Base-by-base conservation (phyloP, 2,329 filamentous ascomycete species). In the Phyllosticta citrichinensis region DNA sequence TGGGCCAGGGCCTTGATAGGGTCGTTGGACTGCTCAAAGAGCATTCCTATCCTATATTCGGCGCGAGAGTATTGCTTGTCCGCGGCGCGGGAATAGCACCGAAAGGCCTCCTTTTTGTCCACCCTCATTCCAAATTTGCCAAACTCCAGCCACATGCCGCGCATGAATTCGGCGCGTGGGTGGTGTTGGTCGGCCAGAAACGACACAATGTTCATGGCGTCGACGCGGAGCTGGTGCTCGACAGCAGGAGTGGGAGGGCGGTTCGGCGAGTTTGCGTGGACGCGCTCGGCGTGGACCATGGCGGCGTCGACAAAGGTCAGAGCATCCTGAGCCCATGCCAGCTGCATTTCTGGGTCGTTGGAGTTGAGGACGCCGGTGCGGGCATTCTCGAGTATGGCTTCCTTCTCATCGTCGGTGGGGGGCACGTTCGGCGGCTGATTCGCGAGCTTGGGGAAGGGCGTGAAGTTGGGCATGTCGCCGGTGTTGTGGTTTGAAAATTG, bases 11-110 rank as follows among this genome's bases (percentile, higher is more conserved):
- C 94, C 73, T 96, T 97, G 64, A 87, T 82, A 63, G 91, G 87
- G 69, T 99, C 93, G 70, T 96, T 96, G 4, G 91, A 93, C 72
- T 89, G 91, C 76, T 99, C 94, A 72, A 92, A 97, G 62, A 97
- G 88, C 93, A 97, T 99, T 64, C 94, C 94, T 77, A 99, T 96
- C 55, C 94, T 86, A 74, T 99, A 99, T 74, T 97, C 91, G 20
- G 94, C 92, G 67, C 94, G 83, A 22, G 87, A 85, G 75, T 92
- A 96, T 62, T 91, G 91, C 67, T 89, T 86, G 67, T 92, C 88
- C 30, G 91, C 88, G n/a, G 94, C 89, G 68, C 87, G 82, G 64
- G 86, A 85, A 76, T 97, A 99, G 68, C 88, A 89, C 63, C 86
- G 77, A 72, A 95, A 97, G 8, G 94, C 93, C 76, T 97, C 93